Evolutionary conservation across 2,329 filamentous ascomycete genomes (phyloP).

Genomic region (Pestalotiopsis sp.): DNA sequence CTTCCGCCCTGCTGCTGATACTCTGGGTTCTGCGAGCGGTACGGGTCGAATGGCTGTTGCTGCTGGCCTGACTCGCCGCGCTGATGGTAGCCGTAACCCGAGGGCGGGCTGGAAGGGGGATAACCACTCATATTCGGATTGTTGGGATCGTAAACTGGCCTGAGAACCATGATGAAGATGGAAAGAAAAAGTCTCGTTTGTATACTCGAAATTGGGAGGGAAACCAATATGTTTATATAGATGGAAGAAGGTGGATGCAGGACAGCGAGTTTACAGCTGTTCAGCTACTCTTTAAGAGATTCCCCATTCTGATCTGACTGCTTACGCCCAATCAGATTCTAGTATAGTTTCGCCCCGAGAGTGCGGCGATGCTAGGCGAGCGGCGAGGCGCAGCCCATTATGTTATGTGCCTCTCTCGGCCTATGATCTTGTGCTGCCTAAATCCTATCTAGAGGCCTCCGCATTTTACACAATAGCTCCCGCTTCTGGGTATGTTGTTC

Average conservation of each 20-base stretch:
- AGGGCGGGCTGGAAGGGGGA: background rate
- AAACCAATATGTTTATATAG: background rate
- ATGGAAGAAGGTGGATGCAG: background rate
- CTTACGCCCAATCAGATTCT: background rate
- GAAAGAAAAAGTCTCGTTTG: background rate
- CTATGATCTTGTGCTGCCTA: background rate
- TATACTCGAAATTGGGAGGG: background rate
- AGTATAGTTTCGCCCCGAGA: background rate
- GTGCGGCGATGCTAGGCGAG: background rate
- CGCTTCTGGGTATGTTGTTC: background rate
- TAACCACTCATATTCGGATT: background rate
- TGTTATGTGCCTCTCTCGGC: background rate
- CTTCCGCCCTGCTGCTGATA: background rate
- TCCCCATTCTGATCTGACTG: background rate
- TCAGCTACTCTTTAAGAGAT: background rate
- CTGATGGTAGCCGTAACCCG: background rate
- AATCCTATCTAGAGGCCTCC: slow-evolving; percentile 1
- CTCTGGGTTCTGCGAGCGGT: background rate
- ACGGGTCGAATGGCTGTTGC: background rate
- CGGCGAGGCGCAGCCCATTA: background rate
- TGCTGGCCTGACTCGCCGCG: slow-evolving; percentile 1
- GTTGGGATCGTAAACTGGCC: background rate
- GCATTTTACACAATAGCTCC: background rate
- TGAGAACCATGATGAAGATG: slow-evolving; percentile 4
- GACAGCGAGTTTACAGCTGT: background rate